Conservation (phyloP, 306 rosid species). For the Spatholobus suberectus region DNA sequence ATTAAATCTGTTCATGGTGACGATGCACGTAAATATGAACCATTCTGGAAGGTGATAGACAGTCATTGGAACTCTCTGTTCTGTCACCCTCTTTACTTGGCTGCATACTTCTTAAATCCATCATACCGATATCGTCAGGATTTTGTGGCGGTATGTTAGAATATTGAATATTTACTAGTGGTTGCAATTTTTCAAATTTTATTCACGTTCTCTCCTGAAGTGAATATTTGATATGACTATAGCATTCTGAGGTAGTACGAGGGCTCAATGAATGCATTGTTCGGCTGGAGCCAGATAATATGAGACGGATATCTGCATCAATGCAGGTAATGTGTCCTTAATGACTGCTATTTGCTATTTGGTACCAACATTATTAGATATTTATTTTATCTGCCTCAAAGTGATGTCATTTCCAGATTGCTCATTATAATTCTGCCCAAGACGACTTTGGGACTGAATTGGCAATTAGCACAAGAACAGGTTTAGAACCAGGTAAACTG, state of each 20-base stretch:
- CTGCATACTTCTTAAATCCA: constrained; percentile 94
- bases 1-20: constrained; percentile 76
- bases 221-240: constrained; percentile 42
- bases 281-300: constrained; percentile 80
- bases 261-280: constrained; percentile 90
- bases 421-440: constrained; percentile 84
- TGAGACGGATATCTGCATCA: constrained; percentile 83
- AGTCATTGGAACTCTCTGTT: constrained; percentile 76
- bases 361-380: constrained; percentile 1
- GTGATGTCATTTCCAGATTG: constrained; percentile 61
- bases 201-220: constrained; percentile 50
- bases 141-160: constrained; percentile 74
- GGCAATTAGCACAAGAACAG: constrained; percentile 95
- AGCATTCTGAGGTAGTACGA: constrained; percentile 88
- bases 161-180: constrained; percentile 33
- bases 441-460: constrained; percentile 97
- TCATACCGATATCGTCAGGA: constrained; percentile 85
- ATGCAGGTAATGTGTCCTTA: constrained; percentile 69
- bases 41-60: constrained; percentile 89
- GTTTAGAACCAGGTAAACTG: constrained; percentile 86
- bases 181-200: constrained; percentile 30
- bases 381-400: constrained; percentile 20
- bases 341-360: constrained; percentile 25
- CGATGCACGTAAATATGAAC: constrained; percentile 76
- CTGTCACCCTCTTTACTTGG: constrained; percentile 86